Conservation (phyloP, 805 yeast species). For the Candida morakotiae region DNA sequence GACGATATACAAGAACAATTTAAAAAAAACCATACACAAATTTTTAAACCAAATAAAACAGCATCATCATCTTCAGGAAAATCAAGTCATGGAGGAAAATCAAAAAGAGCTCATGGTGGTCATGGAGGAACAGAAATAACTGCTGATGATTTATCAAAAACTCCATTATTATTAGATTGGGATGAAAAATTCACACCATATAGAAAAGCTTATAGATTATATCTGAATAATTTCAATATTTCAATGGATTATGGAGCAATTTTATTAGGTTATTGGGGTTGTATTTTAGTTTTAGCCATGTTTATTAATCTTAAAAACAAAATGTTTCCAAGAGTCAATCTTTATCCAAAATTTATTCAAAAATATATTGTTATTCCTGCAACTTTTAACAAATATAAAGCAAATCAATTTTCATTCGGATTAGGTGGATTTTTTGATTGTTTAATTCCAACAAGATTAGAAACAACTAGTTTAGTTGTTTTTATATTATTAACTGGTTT, state of each 20-base stretch:
- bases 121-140: background rate
- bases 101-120: slow-evolving; percentile 7
- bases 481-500: slow-evolving; percentile 34
- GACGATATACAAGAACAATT: slow-evolving; percentile 8
- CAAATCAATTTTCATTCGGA: slow-evolving; percentile 10
- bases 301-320: slow-evolving; percentile 37
- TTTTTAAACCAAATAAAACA: background rate
- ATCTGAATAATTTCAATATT: slow-evolving; percentile 32
- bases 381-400: slow-evolving; percentile 13
- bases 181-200: slow-evolving; percentile 35
- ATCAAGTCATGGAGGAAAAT: background rate
- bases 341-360: slow-evolving; percentile 22
- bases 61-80: background rate
- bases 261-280: slow-evolving; percentile 46
- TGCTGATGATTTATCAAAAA: slow-evolving; percentile 11
- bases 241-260: slow-evolving; percentile 38
- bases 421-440: slow-evolving; percentile 15
- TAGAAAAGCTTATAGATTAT: slow-evolving; percentile 22
- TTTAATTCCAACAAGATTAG: slow-evolving; percentile 52
- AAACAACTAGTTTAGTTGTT: slow-evolving; percentile 36
- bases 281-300: slow-evolving; percentile 38
- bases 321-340: slow-evolving; percentile 33
- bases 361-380: slow-evolving; percentile 27
- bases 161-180: slow-evolving; percentile 32
- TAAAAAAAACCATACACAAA: slow-evolving; percentile 4